Conservation (phyloP, 1,284 basidiomycete genomes). For the Cryptococcus sp. region DNA sequence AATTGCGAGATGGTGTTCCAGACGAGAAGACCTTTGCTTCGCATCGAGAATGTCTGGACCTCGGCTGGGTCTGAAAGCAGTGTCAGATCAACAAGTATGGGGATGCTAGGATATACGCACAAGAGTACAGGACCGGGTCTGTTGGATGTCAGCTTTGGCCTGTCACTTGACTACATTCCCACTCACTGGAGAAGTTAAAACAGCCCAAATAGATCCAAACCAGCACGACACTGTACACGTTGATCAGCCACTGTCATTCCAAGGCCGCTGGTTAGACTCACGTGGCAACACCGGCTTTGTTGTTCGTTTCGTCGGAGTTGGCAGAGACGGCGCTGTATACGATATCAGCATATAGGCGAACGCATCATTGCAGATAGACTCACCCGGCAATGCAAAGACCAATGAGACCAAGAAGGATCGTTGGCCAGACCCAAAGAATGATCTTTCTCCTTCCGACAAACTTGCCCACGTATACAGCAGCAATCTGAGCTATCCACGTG, state of each 20-base stretch:
- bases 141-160: neutral
- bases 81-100: neutral
- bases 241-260: neutral
- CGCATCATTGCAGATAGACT: conserved; percentile 4
- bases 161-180: neutral
- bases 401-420: conserved; percentile 41
- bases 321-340: conserved; percentile 39
- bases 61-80: conserved; percentile 46
- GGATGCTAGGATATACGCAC: conserved; percentile 2
- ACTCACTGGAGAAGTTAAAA: conserved; percentile 48
- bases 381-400: conserved; percentile 46
- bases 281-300: conserved; percentile 40
- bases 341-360: neutral
- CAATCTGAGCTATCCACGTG: conserved; percentile 51
- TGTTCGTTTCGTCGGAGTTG: conserved; percentile 30
- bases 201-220: conserved; percentile 53
- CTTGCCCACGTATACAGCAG: conserved; percentile 41
- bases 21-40: conserved; percentile 52
- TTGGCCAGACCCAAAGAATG: conserved; percentile 50
- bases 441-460: conserved; percentile 46
- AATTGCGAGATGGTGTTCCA: conserved; percentile 52
- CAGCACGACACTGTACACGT: conserved; percentile 35
- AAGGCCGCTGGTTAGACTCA: neutral
- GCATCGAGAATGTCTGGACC: conserved; percentile 52
- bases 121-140: conserved; percentile 46